Evolutionary conservation across 192 early-diverging fungal genomes (phyloP).

Genomic region (Coemansia sp.): DNA sequence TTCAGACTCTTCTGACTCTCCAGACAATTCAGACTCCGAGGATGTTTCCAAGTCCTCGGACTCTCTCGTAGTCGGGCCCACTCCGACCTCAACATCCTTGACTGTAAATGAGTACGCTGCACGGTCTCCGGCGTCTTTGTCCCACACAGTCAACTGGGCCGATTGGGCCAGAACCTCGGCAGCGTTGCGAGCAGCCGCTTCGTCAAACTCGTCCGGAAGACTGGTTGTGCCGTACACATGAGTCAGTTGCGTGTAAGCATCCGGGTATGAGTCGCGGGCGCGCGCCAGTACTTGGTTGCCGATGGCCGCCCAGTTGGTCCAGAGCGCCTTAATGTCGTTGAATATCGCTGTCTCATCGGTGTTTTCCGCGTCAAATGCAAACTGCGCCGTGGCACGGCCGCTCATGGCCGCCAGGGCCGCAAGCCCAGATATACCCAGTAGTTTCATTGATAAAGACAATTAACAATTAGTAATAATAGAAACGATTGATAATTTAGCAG

Average conservation of each 20-base stretch:
- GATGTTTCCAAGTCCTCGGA: not conserved
- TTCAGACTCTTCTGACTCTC: not conserved
- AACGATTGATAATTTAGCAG: no score
- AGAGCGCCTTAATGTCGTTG: constrained; percentile 26
- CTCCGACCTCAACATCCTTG: constrained; percentile 4
- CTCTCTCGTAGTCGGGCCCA: not conserved
- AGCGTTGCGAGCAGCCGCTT: constrained; percentile 11
- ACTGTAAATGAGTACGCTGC: constrained; percentile 11
- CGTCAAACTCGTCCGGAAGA: constrained; percentile 12
- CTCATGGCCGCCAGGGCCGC: no score
- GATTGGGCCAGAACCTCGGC: constrained; percentile 15
- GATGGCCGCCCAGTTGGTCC: constrained; percentile 28
- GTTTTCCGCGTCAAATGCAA: constrained; percentile 28
- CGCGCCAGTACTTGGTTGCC: constrained; percentile 21
- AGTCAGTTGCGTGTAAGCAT: constrained; percentile 22
- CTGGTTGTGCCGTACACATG: constrained; percentile 20
- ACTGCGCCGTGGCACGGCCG: constrained; percentile 15
- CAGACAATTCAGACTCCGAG: not conserved
- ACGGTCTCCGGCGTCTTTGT: constrained; percentile 15
- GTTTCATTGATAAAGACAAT: no score
- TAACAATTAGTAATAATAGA: no score
- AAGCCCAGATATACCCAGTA: no score
- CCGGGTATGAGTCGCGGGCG: constrained; percentile 18
- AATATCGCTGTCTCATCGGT: constrained; percentile 18
- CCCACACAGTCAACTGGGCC: constrained; percentile 22